Evolutionary conservation across 2,329 filamentous ascomycete species (phyloP), one percentile per base, ranked within the genome.

Genomic region (Aspergillus tubingensis): DNA sequence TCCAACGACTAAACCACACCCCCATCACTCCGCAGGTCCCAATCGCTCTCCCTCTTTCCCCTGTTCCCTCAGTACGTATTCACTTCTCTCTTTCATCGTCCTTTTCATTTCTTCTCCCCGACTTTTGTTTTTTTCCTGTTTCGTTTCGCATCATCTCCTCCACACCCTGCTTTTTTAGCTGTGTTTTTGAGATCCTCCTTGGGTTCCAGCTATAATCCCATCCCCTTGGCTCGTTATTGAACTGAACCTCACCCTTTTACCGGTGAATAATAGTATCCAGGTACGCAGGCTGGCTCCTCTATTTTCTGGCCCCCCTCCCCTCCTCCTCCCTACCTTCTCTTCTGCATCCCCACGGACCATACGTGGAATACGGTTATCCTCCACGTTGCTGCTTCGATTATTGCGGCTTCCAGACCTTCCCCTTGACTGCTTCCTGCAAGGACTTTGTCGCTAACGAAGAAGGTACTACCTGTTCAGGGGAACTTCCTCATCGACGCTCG

Each of bases 401-500:
- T 43, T 55, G 52, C 59, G 59, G 41, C 58, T 57, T 51, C 51
- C 8, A 59, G 39, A 60, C 58, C 58, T 54, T 62, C 58, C 60
- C 51, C 55, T 48, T 60, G 55, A 58, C 58, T 59, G 38, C 49
- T 36, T 57, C 49, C 65, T 65, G 62, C 61, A 64, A 66, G 61
- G 61, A 61, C 48, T 54, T 56, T 43, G 52, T 60, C 58, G 63
- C 67, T 70, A 66, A 69, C 59, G 61, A 61, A 68, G 61, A 57
- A 65, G 57, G 59, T 65, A 43, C 58, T 60, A 65, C 60, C 56
- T 58, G 44, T 63, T 62, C 62, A 74, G 72, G 71, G 71, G 68
- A 69, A 70, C 61, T 68, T 70, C 62, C 64, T 68, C 62, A 63
- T 63, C 65, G 57, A 52, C 66, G 63, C 63, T 68, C 64, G 62